Evolutionary conservation across 495 filamentous ascomycete species (phyloP).

Genomic region (Cairneyella variabilis): DNA sequence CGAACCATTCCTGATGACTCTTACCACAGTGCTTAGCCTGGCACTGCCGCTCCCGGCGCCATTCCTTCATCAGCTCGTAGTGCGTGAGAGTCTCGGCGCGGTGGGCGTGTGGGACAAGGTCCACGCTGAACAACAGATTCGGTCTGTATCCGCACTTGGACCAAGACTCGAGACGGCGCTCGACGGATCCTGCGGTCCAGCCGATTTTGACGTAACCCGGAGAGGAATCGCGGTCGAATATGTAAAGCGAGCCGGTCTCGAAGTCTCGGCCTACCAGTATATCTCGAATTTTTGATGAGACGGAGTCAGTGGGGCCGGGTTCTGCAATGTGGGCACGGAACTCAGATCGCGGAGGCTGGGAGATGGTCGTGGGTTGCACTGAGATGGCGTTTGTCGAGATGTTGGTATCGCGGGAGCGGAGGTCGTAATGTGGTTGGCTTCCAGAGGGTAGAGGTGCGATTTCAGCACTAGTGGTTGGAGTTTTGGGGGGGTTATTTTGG

Average conservation of each 20-base stretch:
- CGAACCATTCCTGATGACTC: constrained; percentile 14
- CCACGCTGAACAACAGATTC: constrained; percentile 11
- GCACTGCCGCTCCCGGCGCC: constrained; percentile 16
- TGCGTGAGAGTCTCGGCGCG: constrained; percentile 15
- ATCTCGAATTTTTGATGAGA: constrained; percentile 6
- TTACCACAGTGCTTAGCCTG: neutral
- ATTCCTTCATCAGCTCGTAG: constrained; percentile 16
- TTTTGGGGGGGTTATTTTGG: neutral
- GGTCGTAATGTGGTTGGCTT: constrained; percentile 5
- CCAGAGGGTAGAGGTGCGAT: neutral
- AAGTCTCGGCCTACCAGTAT: constrained; percentile 5
- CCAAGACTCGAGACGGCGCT: neutral
- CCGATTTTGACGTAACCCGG: constrained; percentile 11
- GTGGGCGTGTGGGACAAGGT: constrained; percentile 7
- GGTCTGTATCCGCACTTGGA: constrained; percentile 6
- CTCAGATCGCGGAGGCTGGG: constrained; percentile 2
- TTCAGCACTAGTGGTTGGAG: neutral
- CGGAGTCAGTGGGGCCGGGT: constrained; percentile 3
- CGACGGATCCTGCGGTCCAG: constrained; percentile 3
- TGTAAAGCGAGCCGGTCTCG: constrained; percentile 11
- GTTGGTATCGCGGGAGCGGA: constrained; percentile 2
- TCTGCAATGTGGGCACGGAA: constrained; percentile 4
- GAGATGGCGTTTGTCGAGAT: neutral
- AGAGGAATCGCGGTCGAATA: constrained; percentile 7
- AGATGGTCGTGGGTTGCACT: neutral